Conservation (phyloP, 1,139 yeast species). For the Kluyveromyces marxianus region DNA sequence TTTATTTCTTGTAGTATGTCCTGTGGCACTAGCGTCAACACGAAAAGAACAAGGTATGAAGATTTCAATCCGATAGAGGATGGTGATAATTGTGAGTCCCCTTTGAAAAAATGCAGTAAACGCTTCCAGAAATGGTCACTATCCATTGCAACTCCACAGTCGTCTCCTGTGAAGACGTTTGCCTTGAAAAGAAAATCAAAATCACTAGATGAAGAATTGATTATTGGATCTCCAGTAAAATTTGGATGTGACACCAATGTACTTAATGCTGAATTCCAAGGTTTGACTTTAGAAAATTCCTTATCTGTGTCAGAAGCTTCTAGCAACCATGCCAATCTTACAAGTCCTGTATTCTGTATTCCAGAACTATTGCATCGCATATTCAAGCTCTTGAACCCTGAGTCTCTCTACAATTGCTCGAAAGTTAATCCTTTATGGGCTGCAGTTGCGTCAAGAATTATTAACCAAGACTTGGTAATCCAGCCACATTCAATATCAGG, state of each 20-base stretch:
- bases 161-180: not conserved
- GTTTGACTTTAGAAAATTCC: not conserved
- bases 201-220: slow-evolving; percentile 1
- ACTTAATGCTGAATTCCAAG: not conserved
- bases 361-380: slow-evolving; percentile 72
- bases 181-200: not conserved
- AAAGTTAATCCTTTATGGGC: not conserved
- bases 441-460: not conserved
- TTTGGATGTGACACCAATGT: not conserved
- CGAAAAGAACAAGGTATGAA: slow-evolving; percentile 2
- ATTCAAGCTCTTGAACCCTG: slow-evolving; percentile 48
- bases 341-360: slow-evolving; percentile 47
- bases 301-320: not conserved
- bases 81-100: not conserved
- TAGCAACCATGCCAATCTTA: slow-evolving; percentile 12
- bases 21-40: not conserved
- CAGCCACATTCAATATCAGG: not conserved
- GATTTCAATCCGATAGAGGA: not conserved
- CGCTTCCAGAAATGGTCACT: slow-evolving; percentile 2
- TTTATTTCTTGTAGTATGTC: not conserved
- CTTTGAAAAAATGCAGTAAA: not conserved
- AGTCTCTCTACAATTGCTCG: slow-evolving; percentile 22
- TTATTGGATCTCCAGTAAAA: not conserved
- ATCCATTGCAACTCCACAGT: slow-evolving; percentile 2
- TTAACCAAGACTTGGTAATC: slow-evolving; percentile 1